Conservation (phyloP, 2,329 filamentous ascomycete species). For the Purpureocillium takamizusanense region DNA sequence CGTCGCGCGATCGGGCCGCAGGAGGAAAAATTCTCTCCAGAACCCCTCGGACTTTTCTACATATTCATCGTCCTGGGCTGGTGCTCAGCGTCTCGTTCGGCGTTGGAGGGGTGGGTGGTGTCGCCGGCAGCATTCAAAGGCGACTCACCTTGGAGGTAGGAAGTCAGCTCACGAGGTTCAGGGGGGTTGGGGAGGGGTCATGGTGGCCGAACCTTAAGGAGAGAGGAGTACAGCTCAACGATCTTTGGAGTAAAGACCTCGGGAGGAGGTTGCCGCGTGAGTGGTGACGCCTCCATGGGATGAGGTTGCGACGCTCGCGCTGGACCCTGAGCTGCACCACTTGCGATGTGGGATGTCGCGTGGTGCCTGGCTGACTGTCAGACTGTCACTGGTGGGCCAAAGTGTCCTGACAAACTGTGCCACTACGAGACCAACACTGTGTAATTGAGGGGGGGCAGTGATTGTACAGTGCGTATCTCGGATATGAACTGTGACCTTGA, state of each 20-base stretch:
- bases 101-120: slow-evolving; percentile 5
- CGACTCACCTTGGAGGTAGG: slow-evolving; percentile 15
- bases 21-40: slow-evolving; percentile 91
- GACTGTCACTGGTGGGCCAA: no score
- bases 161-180: slow-evolving; percentile 6
- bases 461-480: no score
- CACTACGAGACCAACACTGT: no score
- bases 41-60: slow-evolving; percentile 76
- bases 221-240: slow-evolving; percentile 74
- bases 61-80: slow-evolving; percentile 49
- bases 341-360: background rate
- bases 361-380: background rate
- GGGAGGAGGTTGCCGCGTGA: slow-evolving; percentile 85
- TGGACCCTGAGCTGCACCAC: no score
- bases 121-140: slow-evolving; percentile 16
- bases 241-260: slow-evolving; percentile 93
- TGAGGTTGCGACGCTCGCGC: background rate
- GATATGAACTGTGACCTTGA: no score
- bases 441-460: no score
- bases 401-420: no score
- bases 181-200: slow-evolving; percentile 3
- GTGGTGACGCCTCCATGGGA: slow-evolving; percentile 77
- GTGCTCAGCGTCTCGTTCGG: no score
- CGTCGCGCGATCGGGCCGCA: slow-evolving; percentile 65
- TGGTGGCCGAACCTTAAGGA: slow-evolving; percentile 57